These are phyloP conservation scores for Scutellaria baicalensis DNA, from an alignment of 257 asterid genomes.

Conservation along the genomic window DNA sequence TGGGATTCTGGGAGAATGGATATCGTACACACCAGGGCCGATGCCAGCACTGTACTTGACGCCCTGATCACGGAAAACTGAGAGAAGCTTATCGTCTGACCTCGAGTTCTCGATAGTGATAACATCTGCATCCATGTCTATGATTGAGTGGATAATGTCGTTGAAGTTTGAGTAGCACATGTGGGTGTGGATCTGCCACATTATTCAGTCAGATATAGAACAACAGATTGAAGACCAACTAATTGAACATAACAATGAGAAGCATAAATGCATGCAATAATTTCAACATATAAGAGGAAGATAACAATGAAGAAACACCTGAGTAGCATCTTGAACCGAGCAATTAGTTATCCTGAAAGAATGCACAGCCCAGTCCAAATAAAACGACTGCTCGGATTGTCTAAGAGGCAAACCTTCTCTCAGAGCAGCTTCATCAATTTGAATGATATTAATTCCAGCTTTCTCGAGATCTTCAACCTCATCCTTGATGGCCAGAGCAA, in stretches of 20 bases:
- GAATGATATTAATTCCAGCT: conserved; percentile 58
- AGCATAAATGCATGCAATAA: background rate
- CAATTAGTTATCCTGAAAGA: conserved; percentile 69
- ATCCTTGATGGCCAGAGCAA: conserved; percentile 75
- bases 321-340: conserved; percentile 55
- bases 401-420: conserved; percentile 86
- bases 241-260: background rate
- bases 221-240: background rate
- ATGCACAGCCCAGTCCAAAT: conserved; percentile 85
- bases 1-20: conserved; percentile 88
- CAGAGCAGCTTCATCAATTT: conserved; percentile 84
- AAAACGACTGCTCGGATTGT: conserved; percentile 65
- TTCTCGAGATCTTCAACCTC: conserved; percentile 84
- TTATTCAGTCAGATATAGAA: background rate
- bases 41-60: conserved; percentile 76
- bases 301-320: conserved; percentile 27
- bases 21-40: conserved; percentile 83
- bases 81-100: conserved; percentile 80
- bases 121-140: conserved; percentile 86
- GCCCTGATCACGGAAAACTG: conserved; percentile 66
- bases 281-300: background rate
- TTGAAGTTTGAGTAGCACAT: conserved; percentile 90
- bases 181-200: conserved; percentile 75
- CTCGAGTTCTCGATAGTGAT: conserved; percentile 86
- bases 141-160: conserved; percentile 69